A percentile compares a stretch with the other conserved stretches of the same genome.
These are phyloP conservation scores for Solanum paucissectum DNA, from an alignment of 257 asterid genomes.

Conservation along the genomic window DNA sequence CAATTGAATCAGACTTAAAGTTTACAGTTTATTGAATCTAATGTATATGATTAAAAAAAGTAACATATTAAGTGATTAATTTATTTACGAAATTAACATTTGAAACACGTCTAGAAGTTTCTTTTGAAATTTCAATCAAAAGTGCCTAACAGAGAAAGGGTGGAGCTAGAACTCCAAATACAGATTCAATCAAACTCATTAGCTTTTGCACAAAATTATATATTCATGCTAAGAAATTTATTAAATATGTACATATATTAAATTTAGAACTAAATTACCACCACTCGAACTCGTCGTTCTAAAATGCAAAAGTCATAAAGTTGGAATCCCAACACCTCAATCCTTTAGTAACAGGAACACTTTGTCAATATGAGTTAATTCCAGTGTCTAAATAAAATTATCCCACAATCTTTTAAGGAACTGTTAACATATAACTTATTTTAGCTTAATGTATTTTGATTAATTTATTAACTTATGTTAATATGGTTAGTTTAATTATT, in stretches of 20 bases:
- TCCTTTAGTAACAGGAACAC: fast-evolving
- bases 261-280: too few relatives aligned
- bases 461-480: background rate
- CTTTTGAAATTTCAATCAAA: too few relatives aligned
- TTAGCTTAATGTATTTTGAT: background rate
- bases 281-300: background rate
- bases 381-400: background rate
- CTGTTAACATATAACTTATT: background rate
- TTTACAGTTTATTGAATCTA: too few relatives aligned
- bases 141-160: background rate
- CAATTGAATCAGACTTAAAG: background rate
- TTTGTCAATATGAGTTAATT: background rate
- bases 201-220: too few relatives aligned
- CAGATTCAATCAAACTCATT: background rate
- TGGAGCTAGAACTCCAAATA: background rate
- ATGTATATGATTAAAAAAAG: too few relatives aligned
- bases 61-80: background rate
- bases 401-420: background rate
- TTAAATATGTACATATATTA: too few relatives aligned
- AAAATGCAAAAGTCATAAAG: too few relatives aligned
- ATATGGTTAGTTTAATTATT: background rate
- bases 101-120: too few relatives aligned
- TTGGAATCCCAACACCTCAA: background rate
- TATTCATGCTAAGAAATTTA: background rate
- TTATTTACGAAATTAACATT: too few relatives aligned